These are phyloP conservation scores for Scheffersomyces stambukii DNA, from an alignment of 1,139 yeast genomes.

Conservation along the genomic window DNA sequence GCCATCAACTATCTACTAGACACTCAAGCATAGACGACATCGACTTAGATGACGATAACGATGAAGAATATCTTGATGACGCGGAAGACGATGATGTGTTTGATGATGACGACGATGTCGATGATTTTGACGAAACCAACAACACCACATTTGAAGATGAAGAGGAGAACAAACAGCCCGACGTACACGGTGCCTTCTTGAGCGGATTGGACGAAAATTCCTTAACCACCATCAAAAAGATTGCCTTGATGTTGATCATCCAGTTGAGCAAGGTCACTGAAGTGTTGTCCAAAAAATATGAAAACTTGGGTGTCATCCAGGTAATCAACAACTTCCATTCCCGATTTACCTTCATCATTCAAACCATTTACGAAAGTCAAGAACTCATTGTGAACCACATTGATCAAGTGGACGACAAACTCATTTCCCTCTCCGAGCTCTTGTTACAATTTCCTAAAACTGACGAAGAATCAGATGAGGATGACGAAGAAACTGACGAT, in stretches of 20 bases:
- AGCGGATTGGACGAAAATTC: slow-evolving; percentile 45
- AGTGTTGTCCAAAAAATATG: slow-evolving; percentile 52
- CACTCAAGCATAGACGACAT: slow-evolving; percentile 10
- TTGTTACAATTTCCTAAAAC: slow-evolving; percentile 24
- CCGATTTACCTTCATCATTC: slow-evolving; percentile 20
- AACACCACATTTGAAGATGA: slow-evolving; percentile 12
- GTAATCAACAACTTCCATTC: slow-evolving; percentile 32
- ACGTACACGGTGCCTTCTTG: slow-evolving; percentile 45
- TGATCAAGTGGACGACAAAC: slow-evolving; percentile 14
- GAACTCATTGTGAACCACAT: slow-evolving; percentile 13
- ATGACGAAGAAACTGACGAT: slow-evolving; percentile 10
- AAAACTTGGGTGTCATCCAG: slow-evolving; percentile 39
- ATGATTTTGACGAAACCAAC: slow-evolving; percentile 12
- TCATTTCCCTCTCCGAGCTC: slow-evolving; percentile 21
- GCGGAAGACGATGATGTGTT: slow-evolving; percentile 7
- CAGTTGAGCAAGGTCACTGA: slow-evolving; percentile 50
- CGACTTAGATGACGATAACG: slow-evolving; percentile 11
- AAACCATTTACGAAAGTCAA: slow-evolving; percentile 23
- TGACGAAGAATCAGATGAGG: slow-evolving; percentile 7
- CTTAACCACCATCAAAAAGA: slow-evolving; percentile 38
- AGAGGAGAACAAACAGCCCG: slow-evolving; percentile 38
- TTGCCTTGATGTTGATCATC: slow-evolving; percentile 43
- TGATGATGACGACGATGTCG: slow-evolving; percentile 10
- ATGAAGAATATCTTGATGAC: slow-evolving; percentile 6
- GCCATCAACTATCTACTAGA: slow-evolving; percentile 7